Conservation (phyloP, 306 rosid genomes). For the Lathyrus oleraceus region DNA sequence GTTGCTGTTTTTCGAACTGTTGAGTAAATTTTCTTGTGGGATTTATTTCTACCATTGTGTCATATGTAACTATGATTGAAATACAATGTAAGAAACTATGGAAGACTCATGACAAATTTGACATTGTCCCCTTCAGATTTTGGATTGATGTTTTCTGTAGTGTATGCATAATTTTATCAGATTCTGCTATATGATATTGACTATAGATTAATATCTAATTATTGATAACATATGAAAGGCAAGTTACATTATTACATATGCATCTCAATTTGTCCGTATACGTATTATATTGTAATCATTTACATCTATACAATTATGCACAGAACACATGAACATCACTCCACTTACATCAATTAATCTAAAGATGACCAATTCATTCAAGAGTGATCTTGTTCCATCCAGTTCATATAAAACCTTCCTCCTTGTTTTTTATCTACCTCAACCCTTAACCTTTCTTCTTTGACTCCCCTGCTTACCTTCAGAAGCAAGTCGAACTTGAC, state of each 20-base stretch:
- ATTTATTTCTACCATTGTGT: slow-evolving; percentile 1
- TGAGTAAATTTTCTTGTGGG: slow-evolving; percentile 12
- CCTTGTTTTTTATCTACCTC: slow-evolving; percentile 41
- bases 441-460: slow-evolving; percentile 40
- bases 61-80: slow-evolving; percentile 13
- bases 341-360: slow-evolving; percentile 5
- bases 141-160: slow-evolving; percentile 15
- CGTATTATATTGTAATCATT: background rate
- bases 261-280: slow-evolving; percentile 1
- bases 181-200: too few relatives aligned
- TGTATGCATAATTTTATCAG: background rate
- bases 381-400: slow-evolving; percentile 35
- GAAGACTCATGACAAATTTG: background rate
- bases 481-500: slow-evolving; percentile 44
- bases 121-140: slow-evolving; percentile 4
- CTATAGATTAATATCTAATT: too few relatives aligned
- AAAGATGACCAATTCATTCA: background rate
- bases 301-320: slow-evolving; percentile 1
- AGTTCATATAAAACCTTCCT: slow-evolving; percentile 36
- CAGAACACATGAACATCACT: background rate
- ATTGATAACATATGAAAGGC: background rate
- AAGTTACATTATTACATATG: background rate
- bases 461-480: slow-evolving; percentile 44
- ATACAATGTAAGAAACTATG: slow-evolving; percentile 21
- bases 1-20: slow-evolving; percentile 15